Base-by-base conservation (phyloP, 371 early-diverging fungal genomes). In the Mortierella sp. region DNA sequence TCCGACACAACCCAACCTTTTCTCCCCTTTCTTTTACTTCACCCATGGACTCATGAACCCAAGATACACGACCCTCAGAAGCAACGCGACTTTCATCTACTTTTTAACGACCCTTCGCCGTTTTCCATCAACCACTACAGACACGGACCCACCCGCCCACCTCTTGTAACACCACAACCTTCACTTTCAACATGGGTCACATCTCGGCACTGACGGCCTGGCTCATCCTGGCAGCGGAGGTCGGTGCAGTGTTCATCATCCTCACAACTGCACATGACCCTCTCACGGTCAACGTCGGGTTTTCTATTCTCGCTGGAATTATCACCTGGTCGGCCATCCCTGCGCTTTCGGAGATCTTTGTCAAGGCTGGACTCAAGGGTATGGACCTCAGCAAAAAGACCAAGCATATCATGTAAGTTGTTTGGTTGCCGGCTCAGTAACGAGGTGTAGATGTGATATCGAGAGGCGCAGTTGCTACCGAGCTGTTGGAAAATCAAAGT, bases 371-470 rank as follows among this genome's bases (percentile, higher is more conserved):
- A 4, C 89, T 96, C 12, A 91, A 89, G 27, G 99, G 99, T 41
- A 90, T 91, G 55, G 99, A 99, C 85, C 76, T 96, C 76, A 91
- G 96, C 32, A 98, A 98, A 84, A 88, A 88, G 58, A 83, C 90
- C 60, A 90, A 90, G 46, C 96, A 96, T 5, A 87, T 95, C 54
- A 80, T 97, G 93, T 96, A 92, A 88, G 90, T 48, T 12, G 46
- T 55, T 60, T 41, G n/a, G 32, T 60, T 24, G n/a, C 41, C 32
- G n/a, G 24, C 63, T 38, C 32, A 60, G 43, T 44, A 46, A 60
- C 48, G 58, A 12, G 12, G 11, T 11, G 29, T 3, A 29, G 8
- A 12, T 58, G 27, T 29, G 58, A 46, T 46, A 14, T 0, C 14
- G 48, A 46, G 48, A 46, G 48, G 48, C 11, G 48, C 16, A 14